A percentile compares a stretch with the other conserved stretches of the same genome.
phyloP scores from a whole-genome alignment of 2,329 filamentous ascomycete species.

The Cercospora sp. region DNA sequence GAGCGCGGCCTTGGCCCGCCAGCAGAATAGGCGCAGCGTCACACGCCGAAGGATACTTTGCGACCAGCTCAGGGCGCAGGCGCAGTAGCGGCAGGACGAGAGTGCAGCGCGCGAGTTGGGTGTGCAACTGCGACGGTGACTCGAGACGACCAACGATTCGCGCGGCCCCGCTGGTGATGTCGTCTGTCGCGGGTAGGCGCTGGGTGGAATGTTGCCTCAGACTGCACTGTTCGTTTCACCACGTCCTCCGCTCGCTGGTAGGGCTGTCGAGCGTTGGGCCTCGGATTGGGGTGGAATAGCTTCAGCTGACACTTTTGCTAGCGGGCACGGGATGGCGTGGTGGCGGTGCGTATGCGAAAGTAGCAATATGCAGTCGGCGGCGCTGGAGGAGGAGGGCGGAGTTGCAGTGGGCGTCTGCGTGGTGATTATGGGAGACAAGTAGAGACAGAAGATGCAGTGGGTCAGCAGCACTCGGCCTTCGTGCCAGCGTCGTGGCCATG shows the following conservation, averaged over 20 bases:
- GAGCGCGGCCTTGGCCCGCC: slow-evolving; percentile 1
- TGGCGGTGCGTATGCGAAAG: neutral
- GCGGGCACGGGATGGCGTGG: neutral
- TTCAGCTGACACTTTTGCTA: neutral
- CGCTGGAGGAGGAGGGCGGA: neutral
- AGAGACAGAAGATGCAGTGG: neutral
- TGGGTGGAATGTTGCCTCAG: neutral
- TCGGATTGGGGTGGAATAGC: neutral
- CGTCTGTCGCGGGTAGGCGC: neutral
- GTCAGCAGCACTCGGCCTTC: neutral
- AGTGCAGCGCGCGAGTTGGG: neutral
- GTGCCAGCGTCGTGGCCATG: neutral
- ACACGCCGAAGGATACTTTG: neutral
- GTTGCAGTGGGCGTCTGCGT: neutral
- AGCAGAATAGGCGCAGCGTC: neutral
- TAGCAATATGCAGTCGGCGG: neutral
- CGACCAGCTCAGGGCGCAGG: neutral
- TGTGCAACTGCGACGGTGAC: neutral
- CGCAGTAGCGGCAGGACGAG: neutral
- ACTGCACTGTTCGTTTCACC: neutral
- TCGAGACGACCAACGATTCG: neutral
- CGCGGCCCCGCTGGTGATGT: neutral
- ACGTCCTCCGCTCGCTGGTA: neutral
- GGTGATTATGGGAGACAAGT: neutral
- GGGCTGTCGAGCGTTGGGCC: slow-evolving; percentile 1